phyloP scores from a whole-genome alignment of 805 yeast genomes.

The Cyberlindnera suaveolens region DNA sequence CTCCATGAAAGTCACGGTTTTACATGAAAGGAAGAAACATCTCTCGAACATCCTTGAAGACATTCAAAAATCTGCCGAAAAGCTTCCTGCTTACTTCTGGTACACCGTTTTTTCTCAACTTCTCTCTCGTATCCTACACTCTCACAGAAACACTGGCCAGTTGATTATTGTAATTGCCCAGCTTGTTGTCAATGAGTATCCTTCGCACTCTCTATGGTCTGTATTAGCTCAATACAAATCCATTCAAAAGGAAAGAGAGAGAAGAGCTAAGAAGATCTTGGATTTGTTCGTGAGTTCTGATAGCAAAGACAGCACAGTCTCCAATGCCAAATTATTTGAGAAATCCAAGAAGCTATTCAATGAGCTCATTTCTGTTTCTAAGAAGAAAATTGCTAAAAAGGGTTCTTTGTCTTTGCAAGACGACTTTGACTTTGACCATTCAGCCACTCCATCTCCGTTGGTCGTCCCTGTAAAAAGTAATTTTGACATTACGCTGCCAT shows the following conservation, averaged over 20 bases:
- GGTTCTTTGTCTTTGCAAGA: constrained; percentile 24
- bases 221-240: constrained; percentile 68
- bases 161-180: constrained; percentile 53
- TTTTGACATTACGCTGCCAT: constrained; percentile 60
- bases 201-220: constrained; percentile 83
- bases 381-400: constrained; percentile 14
- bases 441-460: constrained; percentile 39
- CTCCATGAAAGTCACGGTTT: constrained; percentile 4
- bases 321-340: constrained; percentile 13
- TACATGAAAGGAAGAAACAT: constrained; percentile 28
- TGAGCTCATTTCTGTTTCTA: constrained; percentile 23
- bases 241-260: constrained; percentile 36
- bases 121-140: constrained; percentile 69
- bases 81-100: constrained; percentile 57
- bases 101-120: constrained; percentile 83
- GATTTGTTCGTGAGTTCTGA: constrained; percentile 24
- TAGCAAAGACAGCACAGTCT: constrained; percentile 8
- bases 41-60: constrained; percentile 43
- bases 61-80: constrained; percentile 36
- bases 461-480: constrained; percentile 73
- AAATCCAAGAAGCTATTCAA: constrained; percentile 23
- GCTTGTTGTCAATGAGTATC: constrained; percentile 56
- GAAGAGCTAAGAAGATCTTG: constrained; percentile 40
- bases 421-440: constrained; percentile 38
- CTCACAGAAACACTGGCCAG: constrained; percentile 47